phyloP scores from a whole-genome alignment of 2,329 filamentous ascomycete species.

The Colletotrichum noveboracense region DNA sequence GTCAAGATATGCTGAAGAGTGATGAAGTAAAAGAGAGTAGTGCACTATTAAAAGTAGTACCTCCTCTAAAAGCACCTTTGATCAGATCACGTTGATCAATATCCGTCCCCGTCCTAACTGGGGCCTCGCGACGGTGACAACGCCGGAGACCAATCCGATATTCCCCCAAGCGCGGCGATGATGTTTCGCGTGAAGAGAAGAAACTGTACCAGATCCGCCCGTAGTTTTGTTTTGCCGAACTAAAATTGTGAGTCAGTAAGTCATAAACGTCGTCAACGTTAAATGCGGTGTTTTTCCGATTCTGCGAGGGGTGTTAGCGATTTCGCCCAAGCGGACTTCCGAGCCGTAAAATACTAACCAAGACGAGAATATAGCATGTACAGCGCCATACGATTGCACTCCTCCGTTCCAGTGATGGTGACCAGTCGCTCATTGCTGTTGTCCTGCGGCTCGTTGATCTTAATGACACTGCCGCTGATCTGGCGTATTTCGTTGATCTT shows the following conservation, averaged over 20 bases:
- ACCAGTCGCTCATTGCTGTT: slow-evolving; percentile 98
- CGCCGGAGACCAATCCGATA: slow-evolving; percentile 8
- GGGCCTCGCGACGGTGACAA: slow-evolving; percentile 1
- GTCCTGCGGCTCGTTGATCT: slow-evolving; percentile 99
- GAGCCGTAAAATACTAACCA: slow-evolving; percentile 61
- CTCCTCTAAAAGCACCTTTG: slow-evolving; percentile 22
- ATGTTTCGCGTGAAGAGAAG: slow-evolving; percentile 16
- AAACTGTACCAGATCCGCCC: slow-evolving; percentile 21
- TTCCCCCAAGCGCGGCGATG: slow-evolving; percentile 17
- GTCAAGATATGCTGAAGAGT: slow-evolving; percentile 17
- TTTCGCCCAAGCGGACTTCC: neutral
- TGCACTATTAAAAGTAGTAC: slow-evolving; percentile 25
- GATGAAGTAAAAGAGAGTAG: slow-evolving; percentile 23
- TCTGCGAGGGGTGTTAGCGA: slow-evolving; percentile 38
- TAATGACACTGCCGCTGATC: slow-evolving; percentile 96
- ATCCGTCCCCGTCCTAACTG: slow-evolving; percentile 12
- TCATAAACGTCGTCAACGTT: slow-evolving; percentile 26
- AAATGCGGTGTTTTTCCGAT: slow-evolving; percentile 52
- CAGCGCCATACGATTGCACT: slow-evolving; percentile 99
- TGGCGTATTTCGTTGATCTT: slow-evolving; percentile 99
- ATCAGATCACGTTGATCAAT: slow-evolving; percentile 17
- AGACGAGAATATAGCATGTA: slow-evolving; percentile 99
- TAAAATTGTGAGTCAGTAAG: slow-evolving; percentile 23
- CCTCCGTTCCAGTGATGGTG: slow-evolving; percentile 95
- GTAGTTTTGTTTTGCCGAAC: slow-evolving; percentile 22